phyloP scores from a whole-genome alignment of 139 green algal genomes.

The Picochlorum sp. region DNA sequence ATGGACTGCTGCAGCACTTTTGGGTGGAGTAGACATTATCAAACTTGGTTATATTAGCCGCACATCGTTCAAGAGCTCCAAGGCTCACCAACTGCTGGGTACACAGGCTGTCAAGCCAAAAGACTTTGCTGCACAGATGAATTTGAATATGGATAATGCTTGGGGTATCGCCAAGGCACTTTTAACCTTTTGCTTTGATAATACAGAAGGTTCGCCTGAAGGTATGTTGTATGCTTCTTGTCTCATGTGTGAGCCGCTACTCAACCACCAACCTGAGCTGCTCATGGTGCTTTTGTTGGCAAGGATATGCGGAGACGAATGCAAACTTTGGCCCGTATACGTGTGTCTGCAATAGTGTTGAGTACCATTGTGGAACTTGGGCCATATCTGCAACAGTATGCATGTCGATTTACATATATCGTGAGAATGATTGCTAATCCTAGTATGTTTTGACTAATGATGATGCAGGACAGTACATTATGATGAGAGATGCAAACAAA shows the following conservation, averaged over 20 bases:
- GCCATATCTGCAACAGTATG: no score
- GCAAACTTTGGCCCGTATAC: no score
- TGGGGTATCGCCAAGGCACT: conserved; percentile 91
- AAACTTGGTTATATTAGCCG: conserved; percentile 84
- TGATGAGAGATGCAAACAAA: conserved; percentile 95
- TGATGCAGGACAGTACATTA: conserved; percentile 62
- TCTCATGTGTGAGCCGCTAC: background rate
- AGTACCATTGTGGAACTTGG: no score
- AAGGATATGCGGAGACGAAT: conserved; percentile 23
- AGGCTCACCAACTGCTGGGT: conserved; percentile 82
- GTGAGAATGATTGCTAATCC: background rate
- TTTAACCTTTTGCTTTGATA: conserved; percentile 71
- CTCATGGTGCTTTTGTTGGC: conserved; percentile 4
- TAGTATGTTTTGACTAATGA: background rate
- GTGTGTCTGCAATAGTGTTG: no score
- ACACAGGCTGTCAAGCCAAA: conserved; percentile 50
- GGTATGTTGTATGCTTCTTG: conserved; percentile 17
- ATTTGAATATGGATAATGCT: conserved; percentile 87
- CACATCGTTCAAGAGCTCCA: conserved; percentile 53
- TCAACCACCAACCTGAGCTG: conserved; percentile 18
- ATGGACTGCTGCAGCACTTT: conserved; percentile 88
- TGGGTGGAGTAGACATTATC: conserved; percentile 83
- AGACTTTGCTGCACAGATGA: conserved; percentile 89
- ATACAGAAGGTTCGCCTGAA: conserved; percentile 46
- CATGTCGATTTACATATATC: background rate